phyloP scores from a whole-genome alignment of 345 rosid genomes.

The Dovyalis caffra region DNA sequence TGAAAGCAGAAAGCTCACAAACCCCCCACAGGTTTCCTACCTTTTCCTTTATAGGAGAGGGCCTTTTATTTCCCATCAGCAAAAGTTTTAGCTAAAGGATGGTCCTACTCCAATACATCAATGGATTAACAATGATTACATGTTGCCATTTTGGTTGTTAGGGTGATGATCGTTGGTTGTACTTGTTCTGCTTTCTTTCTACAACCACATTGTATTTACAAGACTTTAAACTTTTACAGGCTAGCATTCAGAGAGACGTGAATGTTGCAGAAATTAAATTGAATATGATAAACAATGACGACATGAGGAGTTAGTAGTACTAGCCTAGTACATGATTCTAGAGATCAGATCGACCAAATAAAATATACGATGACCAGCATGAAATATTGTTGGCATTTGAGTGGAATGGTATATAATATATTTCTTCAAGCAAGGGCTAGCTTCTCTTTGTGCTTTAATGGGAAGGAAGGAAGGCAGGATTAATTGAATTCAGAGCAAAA shows the following conservation, averaged over 20 bases:
- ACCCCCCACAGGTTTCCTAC: no score
- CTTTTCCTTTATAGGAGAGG: no score
- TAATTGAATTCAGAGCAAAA: conserved; percentile 9
- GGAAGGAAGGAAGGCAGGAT: conserved; percentile 18
- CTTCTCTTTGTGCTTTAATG: conserved; percentile 2
- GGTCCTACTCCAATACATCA: no score
- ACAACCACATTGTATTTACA: not conserved
- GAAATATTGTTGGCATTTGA: not conserved
- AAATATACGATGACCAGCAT: not conserved
- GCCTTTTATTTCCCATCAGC: no score
- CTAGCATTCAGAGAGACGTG: no score
- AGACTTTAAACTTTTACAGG: not conserved
- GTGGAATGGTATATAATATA: not conserved
- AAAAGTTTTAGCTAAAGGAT: no score
- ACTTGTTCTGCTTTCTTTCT: not conserved
- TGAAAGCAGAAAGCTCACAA: no score
- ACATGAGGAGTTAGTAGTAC: no score
- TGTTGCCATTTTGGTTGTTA: not conserved
- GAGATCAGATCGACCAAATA: not conserved
- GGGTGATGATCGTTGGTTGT: not conserved
- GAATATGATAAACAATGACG: no score
- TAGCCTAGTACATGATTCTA: no score
- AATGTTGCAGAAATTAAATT: not conserved
- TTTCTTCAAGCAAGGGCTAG: conserved; percentile 10
- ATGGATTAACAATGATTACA: no score